Conservation (phyloP, 2,329 filamentous ascomycete genomes). For the Fusarium citri region DNA sequence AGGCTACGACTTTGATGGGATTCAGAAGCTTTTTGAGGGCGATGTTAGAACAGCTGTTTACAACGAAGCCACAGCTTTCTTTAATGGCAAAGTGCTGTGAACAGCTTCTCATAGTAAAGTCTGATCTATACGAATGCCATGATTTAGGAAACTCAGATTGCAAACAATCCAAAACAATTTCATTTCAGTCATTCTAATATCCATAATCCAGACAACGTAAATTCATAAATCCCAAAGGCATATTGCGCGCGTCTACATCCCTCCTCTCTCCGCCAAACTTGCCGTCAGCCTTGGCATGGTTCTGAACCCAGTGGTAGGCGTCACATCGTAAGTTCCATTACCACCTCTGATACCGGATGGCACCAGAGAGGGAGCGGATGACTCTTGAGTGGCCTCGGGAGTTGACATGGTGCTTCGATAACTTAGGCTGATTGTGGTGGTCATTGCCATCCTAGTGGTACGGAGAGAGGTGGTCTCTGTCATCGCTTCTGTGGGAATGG, state of each 20-base stretch:
- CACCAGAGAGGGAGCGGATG: neutral
- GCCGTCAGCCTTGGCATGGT: conserved; percentile 41
- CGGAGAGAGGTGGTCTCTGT: neutral
- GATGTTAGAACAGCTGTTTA: conserved; percentile 19
- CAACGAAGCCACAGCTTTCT: neutral
- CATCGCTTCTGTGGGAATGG: neutral
- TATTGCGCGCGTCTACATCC: neutral
- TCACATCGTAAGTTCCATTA: conserved; percentile 14
- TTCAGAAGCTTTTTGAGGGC: conserved; percentile 47
- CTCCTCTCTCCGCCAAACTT: conserved; percentile 29
- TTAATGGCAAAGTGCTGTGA: neutral
- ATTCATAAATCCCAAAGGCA: conserved; percentile 5
- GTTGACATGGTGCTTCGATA: conserved; percentile 9
- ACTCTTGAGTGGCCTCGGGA: conserved; percentile 8
- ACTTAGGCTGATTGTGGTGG: conserved; percentile 6
- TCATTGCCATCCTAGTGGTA: conserved; percentile 1
- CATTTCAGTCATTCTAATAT: neutral
- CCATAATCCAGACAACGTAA: neutral
- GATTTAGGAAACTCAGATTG: neutral
- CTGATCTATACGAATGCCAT: too few relatives aligned
- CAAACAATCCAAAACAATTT: conserved; percentile 2
- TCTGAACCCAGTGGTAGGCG: conserved; percentile 39
- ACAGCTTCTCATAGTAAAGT: neutral
- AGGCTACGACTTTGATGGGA: conserved; percentile 45
- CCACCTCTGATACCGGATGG: neutral